Conservation (phyloP, 129 eudicot genomes). For the Logfia minima region DNA sequence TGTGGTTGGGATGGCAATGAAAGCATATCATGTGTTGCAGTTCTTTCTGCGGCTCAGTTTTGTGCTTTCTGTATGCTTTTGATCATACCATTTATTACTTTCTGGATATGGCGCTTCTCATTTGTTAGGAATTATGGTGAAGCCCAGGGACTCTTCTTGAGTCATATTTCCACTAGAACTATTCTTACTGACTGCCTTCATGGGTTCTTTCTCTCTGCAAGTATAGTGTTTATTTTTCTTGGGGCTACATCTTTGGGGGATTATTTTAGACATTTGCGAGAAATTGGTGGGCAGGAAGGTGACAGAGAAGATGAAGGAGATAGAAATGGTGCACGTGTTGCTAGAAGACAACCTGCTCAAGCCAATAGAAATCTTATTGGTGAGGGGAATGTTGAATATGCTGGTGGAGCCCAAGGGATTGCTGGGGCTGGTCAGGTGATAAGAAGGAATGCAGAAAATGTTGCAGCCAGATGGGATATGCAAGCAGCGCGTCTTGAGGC, state of each 20-base stretch:
- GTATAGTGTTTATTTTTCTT: conserved; percentile 88
- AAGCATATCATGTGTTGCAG: conserved; percentile 72
- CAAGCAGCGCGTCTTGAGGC: conserved; percentile 98
- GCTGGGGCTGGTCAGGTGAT: conserved; percentile 92
- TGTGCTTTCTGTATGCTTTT: conserved; percentile 86
- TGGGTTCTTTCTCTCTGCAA: conserved; percentile 89
- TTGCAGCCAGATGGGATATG: conserved; percentile 94
- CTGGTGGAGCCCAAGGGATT: conserved; percentile 78
- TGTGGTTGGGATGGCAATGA: conserved; percentile 75
- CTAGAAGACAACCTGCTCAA: conserved; percentile 71
- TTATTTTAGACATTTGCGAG: conserved; percentile 84
- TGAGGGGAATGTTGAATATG: conserved; percentile 42
- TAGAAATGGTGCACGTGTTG: conserved; percentile 87
- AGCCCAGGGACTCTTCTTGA: conserved; percentile 72
- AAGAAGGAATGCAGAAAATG: conserved; percentile 89
- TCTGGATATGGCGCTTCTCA: conserved; percentile 95
- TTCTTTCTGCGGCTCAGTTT: conserved; percentile 84
- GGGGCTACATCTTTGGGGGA: conserved; percentile 90
- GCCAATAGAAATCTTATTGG: conserved; percentile 62
- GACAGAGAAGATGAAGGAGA: conserved; percentile 86
- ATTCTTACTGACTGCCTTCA: conserved; percentile 87
- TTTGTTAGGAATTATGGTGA: conserved; percentile 77
- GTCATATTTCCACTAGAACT: conserved; percentile 68
- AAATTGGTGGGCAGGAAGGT: conserved; percentile 80
- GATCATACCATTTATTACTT: conserved; percentile 83